These are phyloP conservation scores for Pugionium dolabratum DNA, from an alignment of 345 rosid genomes.

Conservation along the genomic window DNA sequence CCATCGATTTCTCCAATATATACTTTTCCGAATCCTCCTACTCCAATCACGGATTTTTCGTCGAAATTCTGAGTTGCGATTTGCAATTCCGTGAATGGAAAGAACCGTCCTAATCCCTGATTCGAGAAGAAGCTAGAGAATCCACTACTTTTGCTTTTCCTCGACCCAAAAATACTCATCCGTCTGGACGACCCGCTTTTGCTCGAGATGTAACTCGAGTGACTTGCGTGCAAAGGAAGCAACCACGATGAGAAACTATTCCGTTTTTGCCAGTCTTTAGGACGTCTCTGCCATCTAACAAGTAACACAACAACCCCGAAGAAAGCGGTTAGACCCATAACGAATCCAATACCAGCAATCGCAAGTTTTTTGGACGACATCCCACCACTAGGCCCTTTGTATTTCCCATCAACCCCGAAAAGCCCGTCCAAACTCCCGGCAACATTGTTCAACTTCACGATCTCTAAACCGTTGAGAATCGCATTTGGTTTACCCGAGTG, in stretches of 20 bases:
- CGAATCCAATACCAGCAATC: slow-evolving; percentile 54
- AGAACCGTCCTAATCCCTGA: slow-evolving; percentile 62
- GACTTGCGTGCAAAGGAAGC: slow-evolving; percentile 55
- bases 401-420: slow-evolving; percentile 43
- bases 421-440: slow-evolving; percentile 63
- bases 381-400: slow-evolving; percentile 27
- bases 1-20: slow-evolving; percentile 64
- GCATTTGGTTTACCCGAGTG: slow-evolving; percentile 53
- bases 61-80: slow-evolving; percentile 67
- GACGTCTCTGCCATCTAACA: slow-evolving; percentile 55
- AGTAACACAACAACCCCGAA: slow-evolving; percentile 48
- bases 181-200: slow-evolving; percentile 54
- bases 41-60: slow-evolving; percentile 71
- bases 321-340: slow-evolving; percentile 51
- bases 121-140: slow-evolving; percentile 59
- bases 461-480: slow-evolving; percentile 74
- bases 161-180: slow-evolving; percentile 60
- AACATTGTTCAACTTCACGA: slow-evolving; percentile 66
- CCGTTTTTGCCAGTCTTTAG: slow-evolving; percentile 60
- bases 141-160: slow-evolving; percentile 53
- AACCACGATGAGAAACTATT: slow-evolving; percentile 79
- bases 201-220: slow-evolving; percentile 52
- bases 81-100: slow-evolving; percentile 62
- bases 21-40: slow-evolving; percentile 90
- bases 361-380: slow-evolving; percentile 49